phyloP scores from a whole-genome alignment of 192 early-diverging fungal genomes.

The Entophlyctis helioformis region DNA sequence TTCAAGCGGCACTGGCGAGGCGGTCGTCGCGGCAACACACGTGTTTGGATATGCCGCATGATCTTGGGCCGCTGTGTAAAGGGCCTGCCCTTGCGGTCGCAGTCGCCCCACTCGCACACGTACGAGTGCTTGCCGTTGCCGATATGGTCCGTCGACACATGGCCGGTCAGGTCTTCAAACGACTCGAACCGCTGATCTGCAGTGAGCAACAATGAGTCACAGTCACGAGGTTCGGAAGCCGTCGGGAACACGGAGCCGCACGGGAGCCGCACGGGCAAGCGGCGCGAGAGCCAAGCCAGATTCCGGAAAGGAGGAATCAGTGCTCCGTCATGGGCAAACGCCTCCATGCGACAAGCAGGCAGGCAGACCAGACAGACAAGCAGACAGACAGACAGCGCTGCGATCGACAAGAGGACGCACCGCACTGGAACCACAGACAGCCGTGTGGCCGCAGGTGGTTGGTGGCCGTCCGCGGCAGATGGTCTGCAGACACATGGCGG shows the following conservation, averaged over 20 bases:
- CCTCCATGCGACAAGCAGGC: too few species aligned
- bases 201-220: too few species aligned
- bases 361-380: too few species aligned
- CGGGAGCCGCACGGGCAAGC: too few species aligned
- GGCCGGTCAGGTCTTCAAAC: slow-evolving; percentile 51
- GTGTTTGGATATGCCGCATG: slow-evolving; percentile 73
- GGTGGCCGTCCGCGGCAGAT: slow-evolving; percentile 7
- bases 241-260: too few species aligned
- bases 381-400: too few species aligned
- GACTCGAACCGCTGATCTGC: slow-evolving; percentile 27
- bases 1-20: too few species aligned
- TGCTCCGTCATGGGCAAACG: too few species aligned
- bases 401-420: slow-evolving; percentile 5
- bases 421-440: slow-evolving; percentile 65
- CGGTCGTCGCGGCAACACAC: slow-evolving; percentile 15
- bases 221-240: too few species aligned
- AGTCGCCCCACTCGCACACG: slow-evolving; percentile 25
- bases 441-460: slow-evolving; percentile 30
- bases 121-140: slow-evolving; percentile 35
- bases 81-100: slow-evolving; percentile 21
- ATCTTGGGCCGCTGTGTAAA: slow-evolving; percentile 32
- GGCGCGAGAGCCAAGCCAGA: too few species aligned
- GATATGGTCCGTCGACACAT: slow-evolving; percentile 53
- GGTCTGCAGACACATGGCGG: slow-evolving; percentile 20
- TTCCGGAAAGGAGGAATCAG: too few species aligned